A percentile compares a stretch with the other conserved stretches of the same genome.
Evolutionary conservation across 306 rosid species (phyloP).

Genomic region (Dalbergia oliveri): DNA sequence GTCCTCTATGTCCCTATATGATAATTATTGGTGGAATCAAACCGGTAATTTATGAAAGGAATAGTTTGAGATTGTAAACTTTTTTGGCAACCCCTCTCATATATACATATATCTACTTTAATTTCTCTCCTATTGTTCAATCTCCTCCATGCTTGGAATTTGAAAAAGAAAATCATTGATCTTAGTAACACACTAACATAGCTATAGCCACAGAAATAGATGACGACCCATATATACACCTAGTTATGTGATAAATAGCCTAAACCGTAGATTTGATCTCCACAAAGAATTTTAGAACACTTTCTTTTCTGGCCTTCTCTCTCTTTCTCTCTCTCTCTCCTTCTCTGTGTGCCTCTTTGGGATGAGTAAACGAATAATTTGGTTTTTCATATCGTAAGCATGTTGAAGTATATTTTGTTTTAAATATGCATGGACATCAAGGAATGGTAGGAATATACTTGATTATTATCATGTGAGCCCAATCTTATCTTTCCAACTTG

Average conservation of each 20-base stretch:
- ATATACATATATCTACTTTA: background rate
- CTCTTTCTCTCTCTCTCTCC: background rate
- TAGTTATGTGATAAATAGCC: conserved; percentile 9
- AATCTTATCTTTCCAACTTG: conserved; percentile 50
- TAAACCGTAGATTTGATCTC: conserved; percentile 43
- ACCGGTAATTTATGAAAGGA: conserved; percentile 11
- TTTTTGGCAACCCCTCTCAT: conserved; percentile 13
- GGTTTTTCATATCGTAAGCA: conserved; percentile 45
- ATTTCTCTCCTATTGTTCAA: conserved; percentile 32
- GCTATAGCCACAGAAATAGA: conserved; percentile 21
- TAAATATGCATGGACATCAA: conserved; percentile 56
- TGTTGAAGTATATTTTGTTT: conserved; percentile 46
- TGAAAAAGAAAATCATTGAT: conserved; percentile 43
- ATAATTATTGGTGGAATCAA: conserved; percentile 35
- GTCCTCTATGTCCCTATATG: conserved; percentile 3
- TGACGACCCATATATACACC: conserved; percentile 10
- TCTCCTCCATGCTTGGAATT: conserved; percentile 44
- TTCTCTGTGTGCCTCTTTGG: conserved; percentile 28
- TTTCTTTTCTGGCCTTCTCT: conserved; percentile 33
- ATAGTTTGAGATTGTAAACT: conserved; percentile 47
- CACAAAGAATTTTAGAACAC: conserved; percentile 39
- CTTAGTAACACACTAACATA: conserved; percentile 11
- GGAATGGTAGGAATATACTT: conserved; percentile 57
- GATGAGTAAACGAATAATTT: conserved; percentile 51
- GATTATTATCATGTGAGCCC: conserved; percentile 60